Conservation (phyloP, 306 rosid species). For the Potentilla sterilis region DNA sequence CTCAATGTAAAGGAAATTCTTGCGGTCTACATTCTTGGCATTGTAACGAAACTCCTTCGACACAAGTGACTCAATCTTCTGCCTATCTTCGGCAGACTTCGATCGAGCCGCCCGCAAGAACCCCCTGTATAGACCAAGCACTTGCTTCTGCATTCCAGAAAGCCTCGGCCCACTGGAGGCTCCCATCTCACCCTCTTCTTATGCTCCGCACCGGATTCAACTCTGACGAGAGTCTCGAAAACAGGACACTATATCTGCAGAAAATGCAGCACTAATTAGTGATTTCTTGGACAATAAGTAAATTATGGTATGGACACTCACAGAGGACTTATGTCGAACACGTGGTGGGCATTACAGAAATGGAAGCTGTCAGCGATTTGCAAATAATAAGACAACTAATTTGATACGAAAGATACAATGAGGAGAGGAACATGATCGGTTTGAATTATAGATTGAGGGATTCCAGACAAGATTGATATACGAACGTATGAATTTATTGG, state of each 20-base stretch:
- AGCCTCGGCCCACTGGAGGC: conserved; percentile 46
- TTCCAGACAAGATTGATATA: background rate
- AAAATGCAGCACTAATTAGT: background rate
- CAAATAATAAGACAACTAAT: no score
- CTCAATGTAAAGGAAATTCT: conserved; percentile 73
- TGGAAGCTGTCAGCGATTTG: background rate
- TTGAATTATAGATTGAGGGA: background rate
- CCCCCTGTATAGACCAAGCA: conserved; percentile 68
- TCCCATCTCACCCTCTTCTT: conserved; percentile 42
- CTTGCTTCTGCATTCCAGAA: conserved; percentile 90
- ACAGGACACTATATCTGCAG: background rate
- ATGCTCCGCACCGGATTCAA: background rate
- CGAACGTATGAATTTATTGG: background rate
- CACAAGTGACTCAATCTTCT: conserved; percentile 55
- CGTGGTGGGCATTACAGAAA: background rate
- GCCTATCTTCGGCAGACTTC: conserved; percentile 55
- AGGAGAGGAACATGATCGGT: background rate
- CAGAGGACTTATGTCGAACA: background rate
- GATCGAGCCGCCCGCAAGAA: conserved; percentile 76
- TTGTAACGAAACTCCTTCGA: conserved; percentile 61
- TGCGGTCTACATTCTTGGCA: conserved; percentile 62
- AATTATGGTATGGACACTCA: background rate
- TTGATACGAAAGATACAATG: background rate
- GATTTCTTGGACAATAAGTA: background rate
- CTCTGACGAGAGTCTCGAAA: background rate